These are phyloP conservation scores for Euphorbia pulcherrima DNA, from an alignment of 345 rosid species.

Conservation along the genomic window DNA sequence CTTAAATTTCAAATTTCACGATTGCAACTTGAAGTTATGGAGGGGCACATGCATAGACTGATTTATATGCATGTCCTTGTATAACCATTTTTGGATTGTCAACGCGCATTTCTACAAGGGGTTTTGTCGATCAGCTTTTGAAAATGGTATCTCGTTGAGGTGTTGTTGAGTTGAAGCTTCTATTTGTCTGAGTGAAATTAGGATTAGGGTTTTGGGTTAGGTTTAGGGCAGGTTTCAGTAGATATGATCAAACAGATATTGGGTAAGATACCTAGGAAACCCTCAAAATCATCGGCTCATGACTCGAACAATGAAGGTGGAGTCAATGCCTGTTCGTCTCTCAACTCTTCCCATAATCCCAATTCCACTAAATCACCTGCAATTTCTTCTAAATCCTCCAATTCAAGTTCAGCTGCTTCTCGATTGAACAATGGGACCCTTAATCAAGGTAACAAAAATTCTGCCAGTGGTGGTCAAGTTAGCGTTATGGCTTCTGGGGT, in stretches of 20 bases:
- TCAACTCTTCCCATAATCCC: slow-evolving; percentile 35
- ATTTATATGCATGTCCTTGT: neutral
- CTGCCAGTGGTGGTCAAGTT: slow-evolving; percentile 27
- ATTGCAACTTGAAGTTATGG: slow-evolving; percentile 9
- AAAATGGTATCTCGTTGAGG: slow-evolving; percentile 19
- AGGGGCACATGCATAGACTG: slow-evolving; percentile 3
- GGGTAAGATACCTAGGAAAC: slow-evolving; percentile 66
- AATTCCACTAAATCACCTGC: slow-evolving; percentile 37
- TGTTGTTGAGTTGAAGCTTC: too few relatives aligned
- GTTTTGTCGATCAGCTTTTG: slow-evolving; percentile 7
- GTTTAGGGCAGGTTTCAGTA: slow-evolving; percentile 18
- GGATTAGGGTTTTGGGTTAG: slow-evolving; percentile 13
- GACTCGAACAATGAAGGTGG: slow-evolving; percentile 49
- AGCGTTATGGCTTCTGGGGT: slow-evolving; percentile 34
- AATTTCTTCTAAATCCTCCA: slow-evolving; percentile 37
- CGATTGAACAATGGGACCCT: slow-evolving; percentile 44
- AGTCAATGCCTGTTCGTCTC: slow-evolving; percentile 32
- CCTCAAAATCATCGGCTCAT: slow-evolving; percentile 52
- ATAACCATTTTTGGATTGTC: neutral
- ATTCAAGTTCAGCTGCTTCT: slow-evolving; percentile 28
- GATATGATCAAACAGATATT: slow-evolving; percentile 79
- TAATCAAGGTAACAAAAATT: slow-evolving; percentile 44
- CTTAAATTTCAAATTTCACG: neutral
- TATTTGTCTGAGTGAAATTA: slow-evolving; percentile 9
- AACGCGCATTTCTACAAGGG: neutral